Conservation (phyloP, 805 yeast genomes). For the Spathaspora boniae region DNA sequence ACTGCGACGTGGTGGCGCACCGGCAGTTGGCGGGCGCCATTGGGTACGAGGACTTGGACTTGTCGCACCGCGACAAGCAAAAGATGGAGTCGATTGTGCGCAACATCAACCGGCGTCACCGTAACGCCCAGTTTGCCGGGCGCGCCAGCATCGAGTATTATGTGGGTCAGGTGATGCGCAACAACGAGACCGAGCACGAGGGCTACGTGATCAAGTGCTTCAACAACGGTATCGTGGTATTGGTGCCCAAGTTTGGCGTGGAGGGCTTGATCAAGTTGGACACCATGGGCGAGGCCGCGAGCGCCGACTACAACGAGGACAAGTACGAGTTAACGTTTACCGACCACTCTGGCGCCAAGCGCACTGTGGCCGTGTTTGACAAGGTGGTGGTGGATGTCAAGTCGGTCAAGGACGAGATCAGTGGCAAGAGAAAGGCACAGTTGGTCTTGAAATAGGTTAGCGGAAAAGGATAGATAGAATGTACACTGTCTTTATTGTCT, state of each 20-base stretch:
- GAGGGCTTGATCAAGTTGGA: constrained; percentile 89
- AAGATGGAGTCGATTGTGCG: constrained; percentile 87
- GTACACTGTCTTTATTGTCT: neutral
- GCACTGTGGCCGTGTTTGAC: constrained; percentile 73
- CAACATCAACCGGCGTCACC: constrained; percentile 88
- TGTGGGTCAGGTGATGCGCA: constrained; percentile 96
- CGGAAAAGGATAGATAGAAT: neutral
- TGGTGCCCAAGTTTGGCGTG: constrained; percentile 94
- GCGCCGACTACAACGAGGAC: constrained; percentile 74
- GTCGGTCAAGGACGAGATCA: constrained; percentile 77
- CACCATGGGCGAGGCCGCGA: constrained; percentile 60
- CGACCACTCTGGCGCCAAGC: constrained; percentile 38
- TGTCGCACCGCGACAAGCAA: constrained; percentile 79
- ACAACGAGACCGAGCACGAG: constrained; percentile 72
- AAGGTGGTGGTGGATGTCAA: constrained; percentile 79
- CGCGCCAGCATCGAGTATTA: constrained; percentile 96
- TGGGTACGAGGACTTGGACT: constrained; percentile 81
- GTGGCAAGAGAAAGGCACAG: constrained; percentile 91
- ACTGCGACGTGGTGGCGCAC: constrained; percentile 96
- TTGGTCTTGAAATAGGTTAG: constrained; percentile 47
- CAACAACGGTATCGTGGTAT: constrained; percentile 89
- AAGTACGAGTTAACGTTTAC: constrained; percentile 63
- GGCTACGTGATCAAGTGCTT: constrained; percentile 92
- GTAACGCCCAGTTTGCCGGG: constrained; percentile 99
- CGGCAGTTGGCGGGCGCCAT: constrained; percentile 98